A percentile compares a stretch with the other conserved stretches of the same genome.
These are phyloP conservation scores for Hypoxylon sp. DNA, from an alignment of 2,329 filamentous ascomycete species.

Conservation along the genomic window DNA sequence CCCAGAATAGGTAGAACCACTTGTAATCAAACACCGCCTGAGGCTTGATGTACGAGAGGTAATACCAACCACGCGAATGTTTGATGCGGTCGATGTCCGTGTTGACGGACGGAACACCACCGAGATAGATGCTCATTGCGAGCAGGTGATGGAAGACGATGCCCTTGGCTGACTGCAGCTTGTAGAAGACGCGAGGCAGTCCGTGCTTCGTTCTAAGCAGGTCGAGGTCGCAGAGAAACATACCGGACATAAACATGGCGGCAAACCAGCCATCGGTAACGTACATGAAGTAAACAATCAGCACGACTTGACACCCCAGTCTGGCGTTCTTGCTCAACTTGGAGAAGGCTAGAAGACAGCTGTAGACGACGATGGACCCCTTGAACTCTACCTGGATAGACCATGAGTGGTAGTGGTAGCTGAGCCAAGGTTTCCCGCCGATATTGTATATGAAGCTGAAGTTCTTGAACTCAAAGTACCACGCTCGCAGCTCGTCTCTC, in stretches of 20 bases:
- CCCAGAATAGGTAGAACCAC: slow-evolving; percentile 73
- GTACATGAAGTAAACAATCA: slow-evolving; percentile 73
- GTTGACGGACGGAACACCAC: slow-evolving; percentile 65
- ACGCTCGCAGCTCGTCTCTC: slow-evolving; percentile 58
- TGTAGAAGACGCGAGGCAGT: slow-evolving; percentile 58
- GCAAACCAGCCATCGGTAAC: slow-evolving; percentile 70
- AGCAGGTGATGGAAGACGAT: slow-evolving; percentile 63
- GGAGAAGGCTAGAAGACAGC: slow-evolving; percentile 63
- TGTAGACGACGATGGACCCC: slow-evolving; percentile 71
- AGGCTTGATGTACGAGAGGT: slow-evolving; percentile 67
- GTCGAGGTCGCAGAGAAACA: slow-evolving; percentile 69
- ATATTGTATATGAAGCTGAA: slow-evolving; percentile 72
- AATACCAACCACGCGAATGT: slow-evolving; percentile 67
- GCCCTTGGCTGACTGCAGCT: slow-evolving; percentile 57
- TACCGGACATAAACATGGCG: slow-evolving; percentile 66
- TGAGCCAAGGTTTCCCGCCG: slow-evolving; percentile 64
- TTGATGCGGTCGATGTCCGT: slow-evolving; percentile 57
- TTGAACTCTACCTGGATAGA: slow-evolving; percentile 70
- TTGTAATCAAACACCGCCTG: slow-evolving; percentile 72
- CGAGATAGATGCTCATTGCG: slow-evolving; percentile 61
- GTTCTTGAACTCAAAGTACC: slow-evolving; percentile 68
- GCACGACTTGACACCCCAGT: slow-evolving; percentile 58
- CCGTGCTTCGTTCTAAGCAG: slow-evolving; percentile 58
- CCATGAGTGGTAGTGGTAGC: slow-evolving; percentile 68
- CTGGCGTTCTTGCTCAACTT: slow-evolving; percentile 62